phyloP scores from a whole-genome alignment of 768 basidiomycete genomes.

The Mycena venus region DNA sequence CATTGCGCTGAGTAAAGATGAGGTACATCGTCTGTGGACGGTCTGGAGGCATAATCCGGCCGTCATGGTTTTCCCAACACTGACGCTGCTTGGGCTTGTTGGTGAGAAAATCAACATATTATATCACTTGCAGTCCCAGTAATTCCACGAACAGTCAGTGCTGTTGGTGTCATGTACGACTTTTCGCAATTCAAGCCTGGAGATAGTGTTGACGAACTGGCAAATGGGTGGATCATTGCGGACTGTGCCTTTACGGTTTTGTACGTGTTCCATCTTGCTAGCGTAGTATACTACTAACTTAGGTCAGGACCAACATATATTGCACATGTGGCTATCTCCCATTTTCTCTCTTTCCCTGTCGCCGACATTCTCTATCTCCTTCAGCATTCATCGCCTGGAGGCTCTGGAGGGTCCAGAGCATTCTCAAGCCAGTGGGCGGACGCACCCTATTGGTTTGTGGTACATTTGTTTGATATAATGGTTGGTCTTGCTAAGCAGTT shows the following conservation, averaged over 20 bases:
- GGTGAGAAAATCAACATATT: not conserved
- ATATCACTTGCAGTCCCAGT: not conserved
- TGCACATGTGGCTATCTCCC: slow-evolving; percentile 9
- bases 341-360: not conserved
- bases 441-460: not conserved
- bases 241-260: slow-evolving; percentile 3
- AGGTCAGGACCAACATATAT: slow-evolving; percentile 10
- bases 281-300: not conserved
- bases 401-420: slow-evolving; percentile 15
- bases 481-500: not conserved
- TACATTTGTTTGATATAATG: too few relatives aligned
- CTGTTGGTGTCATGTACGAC: not conserved
- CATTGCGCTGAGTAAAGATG: not conserved
- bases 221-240: slow-evolving; percentile 19
- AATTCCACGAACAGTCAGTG: not conserved
- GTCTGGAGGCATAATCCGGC: slow-evolving; percentile 12
- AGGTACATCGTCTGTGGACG: slow-evolving; percentile 18
- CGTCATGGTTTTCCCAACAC: slow-evolving; percentile 1
- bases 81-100: slow-evolving; percentile 3
- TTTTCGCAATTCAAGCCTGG: slow-evolving; percentile 8
- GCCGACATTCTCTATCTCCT: not conserved
- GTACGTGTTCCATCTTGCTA: too few relatives aligned
- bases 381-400: slow-evolving; percentile 9
- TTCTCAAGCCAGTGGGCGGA: not conserved
- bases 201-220: not conserved